Percentiles rank a stretch among this genome's conserved stretches.
phyloP scores from a whole-genome alignment of 495 filamentous ascomycete species.

The Neurospora sp. region DNA sequence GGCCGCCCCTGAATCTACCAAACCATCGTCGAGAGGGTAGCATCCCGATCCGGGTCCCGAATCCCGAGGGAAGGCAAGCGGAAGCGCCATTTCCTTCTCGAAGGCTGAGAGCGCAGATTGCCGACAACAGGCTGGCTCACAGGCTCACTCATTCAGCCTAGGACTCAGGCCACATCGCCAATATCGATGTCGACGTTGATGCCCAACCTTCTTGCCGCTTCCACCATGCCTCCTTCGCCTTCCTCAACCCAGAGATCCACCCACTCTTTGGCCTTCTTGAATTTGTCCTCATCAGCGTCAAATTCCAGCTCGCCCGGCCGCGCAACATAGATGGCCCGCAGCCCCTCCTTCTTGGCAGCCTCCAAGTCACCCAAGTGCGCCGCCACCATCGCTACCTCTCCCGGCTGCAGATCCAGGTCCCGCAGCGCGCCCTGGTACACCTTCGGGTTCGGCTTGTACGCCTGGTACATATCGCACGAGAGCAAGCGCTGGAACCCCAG shows the following conservation, averaged over 20 bases:
- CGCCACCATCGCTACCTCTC: conserved; percentile 68
- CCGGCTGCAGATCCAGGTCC: conserved; percentile 43
- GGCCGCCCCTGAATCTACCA: background rate
- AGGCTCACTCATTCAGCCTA: background rate
- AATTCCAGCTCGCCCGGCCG: conserved; percentile 54
- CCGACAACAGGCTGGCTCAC: background rate
- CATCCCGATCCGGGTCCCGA: background rate
- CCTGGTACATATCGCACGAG: conserved; percentile 60
- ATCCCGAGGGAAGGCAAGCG: background rate
- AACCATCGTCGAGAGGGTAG: background rate
- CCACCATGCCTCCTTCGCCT: conserved; percentile 42
- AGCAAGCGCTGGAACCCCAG: conserved; percentile 53
- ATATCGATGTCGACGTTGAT: background rate
- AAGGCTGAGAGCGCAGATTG: background rate
- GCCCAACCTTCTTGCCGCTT: conserved; percentile 40
- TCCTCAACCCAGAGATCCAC: conserved; percentile 52
- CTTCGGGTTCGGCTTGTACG: conserved; percentile 63
- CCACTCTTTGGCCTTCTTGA: conserved; percentile 46
- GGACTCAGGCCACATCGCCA: background rate
- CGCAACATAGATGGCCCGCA: conserved; percentile 70
- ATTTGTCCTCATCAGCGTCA: conserved; percentile 37
- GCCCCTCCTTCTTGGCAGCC: conserved; percentile 52
- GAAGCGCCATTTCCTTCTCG: background rate
- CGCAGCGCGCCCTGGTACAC: conserved; percentile 59
- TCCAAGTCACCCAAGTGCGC: conserved; percentile 61